Evolutionary conservation across 2,329 filamentous ascomycete genomes (phyloP), one percentile per base, ranked within the genome.

Genomic region (Orbilia brochopaga): DNA sequence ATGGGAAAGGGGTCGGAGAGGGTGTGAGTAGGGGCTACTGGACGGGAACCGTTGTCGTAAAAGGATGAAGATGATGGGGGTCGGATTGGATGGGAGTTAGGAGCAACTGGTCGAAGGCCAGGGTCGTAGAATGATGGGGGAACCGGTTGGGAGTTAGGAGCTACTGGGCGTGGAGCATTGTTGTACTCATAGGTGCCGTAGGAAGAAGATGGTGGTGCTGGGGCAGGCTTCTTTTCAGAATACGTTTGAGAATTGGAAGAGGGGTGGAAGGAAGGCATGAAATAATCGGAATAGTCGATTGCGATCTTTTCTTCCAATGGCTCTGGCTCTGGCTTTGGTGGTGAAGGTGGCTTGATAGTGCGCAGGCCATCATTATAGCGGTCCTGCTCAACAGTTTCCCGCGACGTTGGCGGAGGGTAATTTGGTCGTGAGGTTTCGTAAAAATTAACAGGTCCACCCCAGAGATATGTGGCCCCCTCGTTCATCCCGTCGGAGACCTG

Each of bases 1-100:
- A 70, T 70, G 4, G 66, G 66, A 54, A 70, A 70, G 46, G 66
- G 66, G 40, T 70, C 66, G 37, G 66, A 70, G 48, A 70, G 48
- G 17, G 66, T 54, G 46, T 58, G 44, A 40, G 59, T 58, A 19
- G 66, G 66, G n/a, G 63, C 54, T 30, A 13, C 15, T 8, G 66
- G 66, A 4, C 66, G 54, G 21, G 52, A 23, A 24, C 44, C 11
- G 15, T 19, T 48, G 44, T 21, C 17, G 19, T 48, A 23, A n/a
- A n/a, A n/a, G n/a, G n/a, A n/a, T n/a, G n/a, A n/a, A n/a, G n/a
- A 3, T 69, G 35, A 17, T 42, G 40, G 15, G 58, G 35, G 24
- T 24, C 19, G 13, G 19, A 30, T 32, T 32, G 27, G 27, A 32
- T 32, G 27, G 3, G 8, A 32, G 3, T 3, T 3, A 32, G 27